phyloP scores from a whole-genome alignment of 139 green algal genomes.

The Coccomyxa sp. region DNA sequence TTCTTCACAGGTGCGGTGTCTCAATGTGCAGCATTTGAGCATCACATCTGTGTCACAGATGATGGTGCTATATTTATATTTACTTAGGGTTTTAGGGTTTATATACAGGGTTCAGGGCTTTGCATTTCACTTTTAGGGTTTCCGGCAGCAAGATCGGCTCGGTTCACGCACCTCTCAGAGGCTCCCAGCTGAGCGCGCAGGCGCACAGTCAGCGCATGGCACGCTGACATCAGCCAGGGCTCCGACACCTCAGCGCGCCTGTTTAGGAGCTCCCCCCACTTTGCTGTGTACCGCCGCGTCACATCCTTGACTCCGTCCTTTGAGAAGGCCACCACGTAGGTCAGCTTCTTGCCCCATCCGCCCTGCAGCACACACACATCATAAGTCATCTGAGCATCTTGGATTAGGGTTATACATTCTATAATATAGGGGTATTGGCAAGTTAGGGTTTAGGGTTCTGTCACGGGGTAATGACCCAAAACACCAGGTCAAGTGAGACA shows the following conservation, averaged over 20 bases:
- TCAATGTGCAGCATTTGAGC: background rate
- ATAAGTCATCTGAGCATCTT: background rate
- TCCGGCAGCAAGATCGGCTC: too few species aligned
- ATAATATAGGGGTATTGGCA: too few species aligned
- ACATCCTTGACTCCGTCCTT: constrained; percentile 57
- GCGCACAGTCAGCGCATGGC: background rate
- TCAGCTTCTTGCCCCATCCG: constrained; percentile 80
- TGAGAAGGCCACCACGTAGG: constrained; percentile 63
- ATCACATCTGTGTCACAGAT: background rate
- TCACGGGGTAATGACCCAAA: too few species aligned
- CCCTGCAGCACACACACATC: constrained; percentile 11
- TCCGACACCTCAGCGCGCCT: constrained; percentile 22
- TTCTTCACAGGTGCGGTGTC: background rate
- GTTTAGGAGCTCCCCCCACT: constrained; percentile 24
- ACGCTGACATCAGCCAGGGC: background rate
- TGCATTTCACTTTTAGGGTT: background rate
- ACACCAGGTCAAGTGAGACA: too few species aligned
- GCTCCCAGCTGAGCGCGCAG: background rate
- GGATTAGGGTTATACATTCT: background rate
- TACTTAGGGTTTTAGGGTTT: background rate
- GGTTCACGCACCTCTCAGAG: background rate
- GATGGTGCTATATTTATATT: background rate
- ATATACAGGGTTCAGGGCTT: background rate
- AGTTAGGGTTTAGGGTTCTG: too few species aligned
- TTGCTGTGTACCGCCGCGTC: constrained; percentile 52